phyloP scores from a whole-genome alignment of 176 grass and related monocot genomes.

The Lolium perenne region DNA sequence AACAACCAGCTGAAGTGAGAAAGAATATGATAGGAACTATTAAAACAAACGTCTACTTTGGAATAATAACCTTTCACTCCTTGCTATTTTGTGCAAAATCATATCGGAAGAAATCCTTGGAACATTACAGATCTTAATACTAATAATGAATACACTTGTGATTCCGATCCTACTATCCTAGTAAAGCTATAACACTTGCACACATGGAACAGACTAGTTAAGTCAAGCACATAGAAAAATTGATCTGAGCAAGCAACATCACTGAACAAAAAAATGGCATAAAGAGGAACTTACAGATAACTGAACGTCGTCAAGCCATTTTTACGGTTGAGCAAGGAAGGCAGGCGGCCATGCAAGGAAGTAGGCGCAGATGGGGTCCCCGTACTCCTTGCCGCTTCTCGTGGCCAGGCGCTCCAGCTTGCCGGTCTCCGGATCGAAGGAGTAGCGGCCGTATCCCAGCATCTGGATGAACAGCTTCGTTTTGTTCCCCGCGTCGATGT shows the following conservation, averaged over 20 bases:
- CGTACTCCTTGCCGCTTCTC: background rate
- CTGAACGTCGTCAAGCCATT: background rate
- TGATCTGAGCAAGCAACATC: background rate
- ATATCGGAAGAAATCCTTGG: background rate
- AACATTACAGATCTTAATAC: background rate
- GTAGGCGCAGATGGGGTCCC: conserved; percentile 21
- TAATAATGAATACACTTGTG: background rate
- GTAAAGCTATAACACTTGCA: background rate
- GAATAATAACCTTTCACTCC: background rate
- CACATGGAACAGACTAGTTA: background rate
- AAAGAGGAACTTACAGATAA: background rate
- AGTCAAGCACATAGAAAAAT: background rate
- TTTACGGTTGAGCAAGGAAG: background rate
- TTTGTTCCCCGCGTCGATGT: background rate
- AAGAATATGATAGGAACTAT: background rate
- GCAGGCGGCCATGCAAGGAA: conserved; percentile 7
- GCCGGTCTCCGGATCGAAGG: background rate
- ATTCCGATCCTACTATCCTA: background rate
- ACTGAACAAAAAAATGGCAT: background rate
- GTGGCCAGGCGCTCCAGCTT: background rate
- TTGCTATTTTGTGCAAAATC: background rate
- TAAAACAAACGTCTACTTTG: background rate
- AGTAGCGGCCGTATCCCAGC: conserved; percentile 2
- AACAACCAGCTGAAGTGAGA: background rate
- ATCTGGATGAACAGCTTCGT: conserved; percentile 25